Percentiles rank a stretch among this genome's conserved stretches.
Conservation (phyloP, 768 basidiomycete genomes). For the Trametes punicea region DNA sequence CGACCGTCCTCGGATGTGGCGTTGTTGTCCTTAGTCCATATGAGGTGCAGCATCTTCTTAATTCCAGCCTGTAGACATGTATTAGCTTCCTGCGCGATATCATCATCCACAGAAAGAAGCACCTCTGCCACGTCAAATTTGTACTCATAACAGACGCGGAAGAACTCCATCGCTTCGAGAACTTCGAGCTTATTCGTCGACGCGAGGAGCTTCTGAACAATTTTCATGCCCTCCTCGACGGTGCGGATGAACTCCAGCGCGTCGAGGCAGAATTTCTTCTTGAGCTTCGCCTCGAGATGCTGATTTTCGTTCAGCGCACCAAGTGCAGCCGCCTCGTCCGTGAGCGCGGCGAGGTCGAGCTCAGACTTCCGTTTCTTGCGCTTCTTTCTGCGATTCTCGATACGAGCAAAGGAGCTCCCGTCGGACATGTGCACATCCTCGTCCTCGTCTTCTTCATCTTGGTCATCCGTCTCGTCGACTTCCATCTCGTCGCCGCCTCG, state of each 20-base stretch:
- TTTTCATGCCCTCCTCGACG: conserved; percentile 65
- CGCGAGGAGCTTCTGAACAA: conserved; percentile 73
- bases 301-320: conserved; percentile 67
- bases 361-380: conserved; percentile 61
- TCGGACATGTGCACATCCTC: conserved; percentile 34
- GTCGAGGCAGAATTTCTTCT: conserved; percentile 85
- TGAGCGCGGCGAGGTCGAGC: conserved; percentile 65
- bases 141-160: conserved; percentile 78
- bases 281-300: conserved; percentile 61
- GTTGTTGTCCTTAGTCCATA: conserved; percentile 94
- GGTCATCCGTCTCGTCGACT: conserved; percentile 43
- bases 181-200: conserved; percentile 85
- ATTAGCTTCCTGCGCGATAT: too few species aligned
- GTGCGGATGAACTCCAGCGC: conserved; percentile 78
- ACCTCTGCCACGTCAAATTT: conserved; percentile 77
- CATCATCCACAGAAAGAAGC: too few species aligned
- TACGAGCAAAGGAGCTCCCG: conserved; percentile 27
- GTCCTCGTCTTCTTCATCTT: conserved; percentile 37
- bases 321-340: conserved; percentile 68
- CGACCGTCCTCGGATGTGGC: conserved; percentile 68
- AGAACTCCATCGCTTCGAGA: conserved; percentile 86
- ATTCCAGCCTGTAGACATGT: conserved; percentile 74
- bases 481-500: conserved; percentile 51
- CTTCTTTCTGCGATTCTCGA: conserved; percentile 35
- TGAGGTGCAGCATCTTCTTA: conserved; percentile 94